phyloP scores from a whole-genome alignment of 768 basidiomycete species.

The Leucogyrophana mollusca region DNA sequence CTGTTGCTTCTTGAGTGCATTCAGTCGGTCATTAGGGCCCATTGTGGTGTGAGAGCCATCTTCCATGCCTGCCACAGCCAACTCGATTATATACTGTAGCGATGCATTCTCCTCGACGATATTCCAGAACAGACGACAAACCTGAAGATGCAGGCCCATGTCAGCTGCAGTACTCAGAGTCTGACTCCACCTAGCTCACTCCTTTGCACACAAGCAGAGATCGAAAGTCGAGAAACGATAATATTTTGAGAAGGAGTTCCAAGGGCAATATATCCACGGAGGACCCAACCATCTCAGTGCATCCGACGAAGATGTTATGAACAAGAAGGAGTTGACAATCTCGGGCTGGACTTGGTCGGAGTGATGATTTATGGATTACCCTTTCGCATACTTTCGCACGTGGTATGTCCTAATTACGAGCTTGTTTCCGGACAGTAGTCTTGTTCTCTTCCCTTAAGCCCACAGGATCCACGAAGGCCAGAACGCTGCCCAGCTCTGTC shows the following conservation, averaged over 20 bases:
- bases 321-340: too few species aligned
- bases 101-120: slow-evolving; percentile 27
- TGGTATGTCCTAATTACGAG: too few species aligned
- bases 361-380: too few species aligned
- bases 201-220: slow-evolving; percentile 26
- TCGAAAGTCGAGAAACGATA: slow-evolving; percentile 17
- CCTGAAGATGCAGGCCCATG: slow-evolving; percentile 23
- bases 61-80: slow-evolving; percentile 42
- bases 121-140: slow-evolving; percentile 30
- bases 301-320: not conserved
- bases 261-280: slow-evolving; percentile 17
- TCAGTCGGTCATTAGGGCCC: slow-evolving; percentile 33
- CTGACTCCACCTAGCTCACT: slow-evolving; percentile 16
- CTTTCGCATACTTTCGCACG: too few species aligned
- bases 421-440: too few species aligned
- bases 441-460: too few species aligned
- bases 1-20: slow-evolving; percentile 37
- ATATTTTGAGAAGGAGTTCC: slow-evolving; percentile 23
- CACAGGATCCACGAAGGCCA: too few species aligned
- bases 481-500: too few species aligned
- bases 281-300: not conserved
- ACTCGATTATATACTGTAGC: slow-evolving; percentile 44
- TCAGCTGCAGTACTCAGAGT: too few species aligned
- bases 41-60: slow-evolving; percentile 33
- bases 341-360: too few species aligned